Evolutionary conservation across 1,284 basidiomycete genomes (phyloP).

Genomic region (Agaricales sp.): DNA sequence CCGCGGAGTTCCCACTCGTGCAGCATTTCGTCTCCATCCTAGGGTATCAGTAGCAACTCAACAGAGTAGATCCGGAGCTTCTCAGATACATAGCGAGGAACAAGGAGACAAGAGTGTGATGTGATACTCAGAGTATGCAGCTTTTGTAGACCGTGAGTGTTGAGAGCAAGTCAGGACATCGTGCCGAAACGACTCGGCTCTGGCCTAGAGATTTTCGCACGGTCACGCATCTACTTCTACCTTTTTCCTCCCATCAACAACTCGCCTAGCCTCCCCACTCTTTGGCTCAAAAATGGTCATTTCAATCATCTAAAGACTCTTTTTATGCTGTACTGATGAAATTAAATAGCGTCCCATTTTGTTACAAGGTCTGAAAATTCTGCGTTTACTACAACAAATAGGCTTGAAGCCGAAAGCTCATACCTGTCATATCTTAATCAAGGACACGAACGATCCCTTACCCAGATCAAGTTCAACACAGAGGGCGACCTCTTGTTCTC

Average conservation of each 20-base stretch:
- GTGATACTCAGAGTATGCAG: too few relatives aligned
- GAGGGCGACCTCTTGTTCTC: conserved; percentile 97
- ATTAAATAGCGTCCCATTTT: conserved; percentile 4
- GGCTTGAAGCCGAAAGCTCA: neutral
- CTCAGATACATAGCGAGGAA: too few relatives aligned
- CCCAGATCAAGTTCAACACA: conserved; percentile 93
- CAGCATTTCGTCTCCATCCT: too few relatives aligned
- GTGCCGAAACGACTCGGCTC: too few relatives aligned
- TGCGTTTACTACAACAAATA: neutral
- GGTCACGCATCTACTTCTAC: neutral
- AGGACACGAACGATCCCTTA: conserved; percentile 97
- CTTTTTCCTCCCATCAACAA: neutral
- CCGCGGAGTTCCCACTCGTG: too few relatives aligned
- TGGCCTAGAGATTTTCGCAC: neutral
- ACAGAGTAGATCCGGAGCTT: too few relatives aligned
- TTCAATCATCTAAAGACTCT: neutral
- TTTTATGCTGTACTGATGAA: neutral
- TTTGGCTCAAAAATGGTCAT: neutral
- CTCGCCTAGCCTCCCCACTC: neutral
- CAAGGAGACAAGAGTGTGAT: too few relatives aligned
- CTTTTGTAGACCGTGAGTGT: too few relatives aligned
- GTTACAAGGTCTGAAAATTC: conserved; percentile 4
- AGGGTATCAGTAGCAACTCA: too few relatives aligned
- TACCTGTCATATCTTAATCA: too few relatives aligned
- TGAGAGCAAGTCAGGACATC: too few relatives aligned